These are phyloP conservation scores for Kentomonas sorsogonicus DNA, from an alignment of 208 protist species.

Conservation along the genomic window DNA sequence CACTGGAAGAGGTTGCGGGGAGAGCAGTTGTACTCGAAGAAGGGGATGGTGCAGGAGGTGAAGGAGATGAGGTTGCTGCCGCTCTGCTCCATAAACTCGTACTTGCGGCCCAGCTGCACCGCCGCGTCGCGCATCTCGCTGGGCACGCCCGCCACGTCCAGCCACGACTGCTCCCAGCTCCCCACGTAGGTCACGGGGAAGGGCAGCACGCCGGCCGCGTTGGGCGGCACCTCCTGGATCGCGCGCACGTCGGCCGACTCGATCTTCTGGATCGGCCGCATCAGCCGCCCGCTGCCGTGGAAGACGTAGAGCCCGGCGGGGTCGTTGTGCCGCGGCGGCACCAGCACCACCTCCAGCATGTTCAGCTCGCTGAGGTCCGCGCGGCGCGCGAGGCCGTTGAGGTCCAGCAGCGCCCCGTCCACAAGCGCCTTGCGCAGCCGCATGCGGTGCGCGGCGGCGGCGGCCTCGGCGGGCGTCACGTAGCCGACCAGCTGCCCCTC, in stretches of 20 bases:
- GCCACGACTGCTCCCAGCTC: slow-evolving; percentile 97
- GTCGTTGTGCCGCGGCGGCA: slow-evolving; percentile 61
- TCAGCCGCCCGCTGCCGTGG: slow-evolving; percentile 88
- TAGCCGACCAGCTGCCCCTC: slow-evolving; percentile 90
- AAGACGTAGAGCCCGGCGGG: slow-evolving; percentile 88
- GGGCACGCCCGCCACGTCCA: slow-evolving; percentile 93
- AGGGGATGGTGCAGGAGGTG: slow-evolving; percentile 98
- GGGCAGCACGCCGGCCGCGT: slow-evolving; percentile 24
- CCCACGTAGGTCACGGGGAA: slow-evolving; percentile 91
- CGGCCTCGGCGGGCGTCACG: slow-evolving; percentile 48
- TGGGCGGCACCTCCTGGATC: not conserved
- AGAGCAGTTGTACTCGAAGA: slow-evolving; percentile 99
- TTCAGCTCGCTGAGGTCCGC: slow-evolving; percentile 42
- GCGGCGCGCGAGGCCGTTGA: slow-evolving; percentile 56
- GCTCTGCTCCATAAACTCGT: slow-evolving; percentile 94
- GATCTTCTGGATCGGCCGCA: slow-evolving; percentile 93
- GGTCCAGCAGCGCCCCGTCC: slow-evolving; percentile 37
- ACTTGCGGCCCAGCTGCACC: slow-evolving; percentile 66
- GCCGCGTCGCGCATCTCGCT: slow-evolving; percentile 84
- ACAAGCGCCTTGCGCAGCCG: slow-evolving; percentile 48
- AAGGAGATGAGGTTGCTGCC: slow-evolving; percentile 95
- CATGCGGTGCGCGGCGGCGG: slow-evolving; percentile 29
- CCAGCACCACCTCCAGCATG: slow-evolving; percentile 78
- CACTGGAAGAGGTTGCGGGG: slow-evolving; percentile 99
- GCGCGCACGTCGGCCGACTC: slow-evolving; percentile 24